Evolutionary conservation across 106 monocot species (phyloP).

Genomic region (Dactylorhiza incarnata): DNA sequence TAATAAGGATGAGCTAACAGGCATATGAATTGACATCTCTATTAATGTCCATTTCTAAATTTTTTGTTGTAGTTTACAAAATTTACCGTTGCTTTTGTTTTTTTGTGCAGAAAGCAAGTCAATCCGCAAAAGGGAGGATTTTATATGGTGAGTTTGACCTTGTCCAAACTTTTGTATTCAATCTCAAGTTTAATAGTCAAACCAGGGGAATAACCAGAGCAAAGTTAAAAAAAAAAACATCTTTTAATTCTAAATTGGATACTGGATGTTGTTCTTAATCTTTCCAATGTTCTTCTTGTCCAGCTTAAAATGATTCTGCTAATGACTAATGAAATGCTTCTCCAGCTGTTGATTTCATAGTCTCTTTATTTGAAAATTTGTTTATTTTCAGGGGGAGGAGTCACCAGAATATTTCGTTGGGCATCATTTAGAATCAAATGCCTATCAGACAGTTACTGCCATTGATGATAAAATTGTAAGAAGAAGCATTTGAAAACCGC

Average conservation of each 20-base stretch:
- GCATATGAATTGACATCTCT: not conserved
- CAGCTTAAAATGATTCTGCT: not conserved
- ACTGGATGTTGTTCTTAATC: no score
- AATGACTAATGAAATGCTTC: not conserved
- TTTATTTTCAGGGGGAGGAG: slow-evolving; percentile 52
- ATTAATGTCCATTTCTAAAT: no score
- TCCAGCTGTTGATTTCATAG: not conserved
- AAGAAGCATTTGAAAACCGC: not conserved
- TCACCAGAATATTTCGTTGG: slow-evolving; percentile 22
- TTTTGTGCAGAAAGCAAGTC: not conserved
- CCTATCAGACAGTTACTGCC: slow-evolving; percentile 18
- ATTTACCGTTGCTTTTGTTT: not conserved
- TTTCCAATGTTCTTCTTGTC: not conserved
- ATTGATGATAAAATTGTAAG: slow-evolving; percentile 63
- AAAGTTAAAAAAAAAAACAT: not conserved
- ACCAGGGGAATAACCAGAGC: not conserved
- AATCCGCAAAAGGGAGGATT: not conserved
- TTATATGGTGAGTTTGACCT: not conserved
- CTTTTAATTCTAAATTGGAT: not conserved
- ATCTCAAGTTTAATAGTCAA: not conserved
- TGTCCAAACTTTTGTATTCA: not conserved
- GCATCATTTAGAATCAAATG: slow-evolving; percentile 9
- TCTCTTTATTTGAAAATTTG: not conserved
- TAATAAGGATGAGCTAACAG: not conserved
- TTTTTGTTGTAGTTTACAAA: not conserved